These are phyloP conservation scores for Trametes sp. DNA, from an alignment of 1,284 basidiomycete genomes.

Conservation along the genomic window DNA sequence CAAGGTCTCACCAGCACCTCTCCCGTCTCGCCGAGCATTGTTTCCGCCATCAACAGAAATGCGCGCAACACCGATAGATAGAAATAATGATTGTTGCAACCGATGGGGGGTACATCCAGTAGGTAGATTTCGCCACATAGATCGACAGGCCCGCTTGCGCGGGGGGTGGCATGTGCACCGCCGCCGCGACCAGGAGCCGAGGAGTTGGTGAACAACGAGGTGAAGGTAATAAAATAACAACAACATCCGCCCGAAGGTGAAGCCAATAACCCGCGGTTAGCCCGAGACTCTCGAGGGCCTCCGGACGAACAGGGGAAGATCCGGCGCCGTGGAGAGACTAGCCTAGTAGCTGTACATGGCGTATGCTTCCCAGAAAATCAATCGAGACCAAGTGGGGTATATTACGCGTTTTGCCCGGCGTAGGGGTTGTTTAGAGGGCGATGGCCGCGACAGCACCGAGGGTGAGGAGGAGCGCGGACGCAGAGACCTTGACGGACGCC, in stretches of 20 bases:
- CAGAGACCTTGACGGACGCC: slow-evolving; percentile 36
- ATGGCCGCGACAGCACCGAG: slow-evolving; percentile 40
- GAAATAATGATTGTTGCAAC: slow-evolving; percentile 31
- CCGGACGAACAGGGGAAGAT: slow-evolving; percentile 26
- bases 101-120: slow-evolving; percentile 22
- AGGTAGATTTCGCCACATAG: slow-evolving; percentile 22
- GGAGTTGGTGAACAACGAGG: slow-evolving; percentile 18
- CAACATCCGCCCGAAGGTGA: slow-evolving; percentile 23
- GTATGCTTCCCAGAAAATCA: slow-evolving; percentile 28
- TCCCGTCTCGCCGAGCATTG: background rate
- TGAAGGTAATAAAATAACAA: slow-evolving; percentile 28
- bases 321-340: slow-evolving; percentile 31
- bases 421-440: slow-evolving; percentile 33
- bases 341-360: slow-evolving; percentile 33
- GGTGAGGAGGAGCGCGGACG: slow-evolving; percentile 38
- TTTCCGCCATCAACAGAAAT: background rate
- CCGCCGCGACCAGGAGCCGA: slow-evolving; percentile 28
- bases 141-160: slow-evolving; percentile 31
- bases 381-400: slow-evolving; percentile 21
- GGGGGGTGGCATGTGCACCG: slow-evolving; percentile 8
- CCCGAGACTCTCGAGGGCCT: slow-evolving; percentile 28
- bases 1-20: background rate
- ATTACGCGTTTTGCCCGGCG: slow-evolving; percentile 28
- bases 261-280: slow-evolving; percentile 27
- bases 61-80: slow-evolving; percentile 23